phyloP scores from a whole-genome alignment of 805 yeast genomes.

The Metschnikowia reukaufii region DNA sequence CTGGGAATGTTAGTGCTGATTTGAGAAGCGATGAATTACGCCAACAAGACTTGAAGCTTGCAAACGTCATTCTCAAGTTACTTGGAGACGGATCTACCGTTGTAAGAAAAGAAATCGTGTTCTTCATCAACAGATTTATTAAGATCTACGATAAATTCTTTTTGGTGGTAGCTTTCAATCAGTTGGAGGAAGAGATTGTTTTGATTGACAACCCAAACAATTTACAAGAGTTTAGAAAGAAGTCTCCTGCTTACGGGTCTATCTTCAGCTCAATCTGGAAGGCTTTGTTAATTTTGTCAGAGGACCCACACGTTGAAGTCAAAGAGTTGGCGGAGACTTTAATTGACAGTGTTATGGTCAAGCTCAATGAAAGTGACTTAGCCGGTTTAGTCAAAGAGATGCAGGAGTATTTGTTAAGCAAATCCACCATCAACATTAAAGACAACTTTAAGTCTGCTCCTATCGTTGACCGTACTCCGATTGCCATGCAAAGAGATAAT shows the following conservation, averaged over 20 bases:
- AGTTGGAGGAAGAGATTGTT: conserved; percentile 76
- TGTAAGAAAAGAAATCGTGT: conserved; percentile 81
- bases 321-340: conserved; percentile 68
- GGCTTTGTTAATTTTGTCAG: conserved; percentile 71
- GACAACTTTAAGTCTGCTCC: conserved; percentile 44
- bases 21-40: conserved; percentile 48
- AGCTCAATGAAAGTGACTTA: conserved; percentile 63
- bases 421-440: conserved; percentile 40
- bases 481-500: conserved; percentile 15
- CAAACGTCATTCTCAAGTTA: conserved; percentile 63
- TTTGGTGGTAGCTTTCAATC: conserved; percentile 81
- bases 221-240: conserved; percentile 62
- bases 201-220: conserved; percentile 60
- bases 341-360: conserved; percentile 68
- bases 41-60: conserved; percentile 68
- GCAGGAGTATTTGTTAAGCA: conserved; percentile 62
- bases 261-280: conserved; percentile 87
- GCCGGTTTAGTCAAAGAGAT: conserved; percentile 63
- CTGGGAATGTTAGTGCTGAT: conserved; percentile 26
- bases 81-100: conserved; percentile 87
- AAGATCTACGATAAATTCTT: conserved; percentile 70
- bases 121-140: conserved; percentile 74
- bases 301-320: conserved; percentile 87
- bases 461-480: conserved; percentile 33
- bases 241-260: conserved; percentile 82